Base-by-base conservation (phyloP, 176 grass and related monocot species). In the Chloris gayana region DNA sequence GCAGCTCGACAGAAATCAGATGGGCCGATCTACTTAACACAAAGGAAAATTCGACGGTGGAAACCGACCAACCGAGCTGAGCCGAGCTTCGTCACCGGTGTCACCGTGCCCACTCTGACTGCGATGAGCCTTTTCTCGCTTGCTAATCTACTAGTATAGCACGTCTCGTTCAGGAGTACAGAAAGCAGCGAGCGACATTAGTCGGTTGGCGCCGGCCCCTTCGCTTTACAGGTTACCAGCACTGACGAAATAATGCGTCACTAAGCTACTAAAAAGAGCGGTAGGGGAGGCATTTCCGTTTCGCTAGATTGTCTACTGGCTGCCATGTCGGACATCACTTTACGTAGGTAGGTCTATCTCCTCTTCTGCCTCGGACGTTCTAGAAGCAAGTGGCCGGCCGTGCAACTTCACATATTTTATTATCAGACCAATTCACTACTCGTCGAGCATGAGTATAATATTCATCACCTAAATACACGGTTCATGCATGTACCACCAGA, bases 301-400 rank as follows among this genome's bases (percentile, higher is more conserved):
- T 27, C 13, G 58, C 58, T 61, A 61, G 58, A 29, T 14, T 25
- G 26, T n/a, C 17, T 26, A 19, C 30, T 49, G 64, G 30, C 14
- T 73, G 75, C 37, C 75, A 60, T 78, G 59, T 78, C 72, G 74
- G 26, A 38, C 49, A 66, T 49, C 67, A 34, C 85, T 44, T 44
- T 44, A 58, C 56, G 24, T 29, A 61, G n/a, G 77, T 74, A 37
- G 38, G 50, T 30, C 49, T 12, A 31, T n/a, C 22, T 61, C 66
- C 67, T 73, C 58, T 18, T 70, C 14, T 29, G 58, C 35, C 46
- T 9, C 22, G 29, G n/a, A 51, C 22, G 12, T 61, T 61, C 58
- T 61, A 61, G 25, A 13, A 27, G n/a, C 4, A 63, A 31, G 7
- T 50, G 15, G 4, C 3, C 30, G 25, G 6, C 22, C 42, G 18